phyloP scores from a whole-genome alignment of 495 filamentous ascomycete genomes.

The Penicillium atrosanguineum region DNA sequence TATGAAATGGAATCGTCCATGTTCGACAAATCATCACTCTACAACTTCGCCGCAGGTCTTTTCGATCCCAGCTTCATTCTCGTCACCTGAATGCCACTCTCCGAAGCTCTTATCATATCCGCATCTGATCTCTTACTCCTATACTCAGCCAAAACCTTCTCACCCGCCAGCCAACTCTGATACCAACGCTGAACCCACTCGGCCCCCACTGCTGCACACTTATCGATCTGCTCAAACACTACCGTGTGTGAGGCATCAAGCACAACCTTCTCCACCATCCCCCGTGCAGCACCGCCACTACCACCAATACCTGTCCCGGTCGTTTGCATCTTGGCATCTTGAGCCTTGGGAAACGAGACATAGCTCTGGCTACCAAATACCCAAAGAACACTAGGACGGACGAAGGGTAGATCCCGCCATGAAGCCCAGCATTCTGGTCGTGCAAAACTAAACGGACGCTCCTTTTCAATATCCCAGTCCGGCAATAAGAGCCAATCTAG shows the following conservation, averaged over 20 bases:
- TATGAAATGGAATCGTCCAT: too few species aligned
- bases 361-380: conserved; percentile 59
- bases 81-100: not conserved
- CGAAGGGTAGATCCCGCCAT: conserved; percentile 49
- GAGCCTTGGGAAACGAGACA: conserved; percentile 45
- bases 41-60: not conserved
- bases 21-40: not conserved
- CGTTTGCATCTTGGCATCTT: conserved; percentile 55
- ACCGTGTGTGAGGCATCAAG: conserved; percentile 65
- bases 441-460: conserved; percentile 9
- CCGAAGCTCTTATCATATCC: conserved; percentile 16
- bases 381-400: conserved; percentile 66
- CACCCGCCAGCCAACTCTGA: conserved; percentile 15
- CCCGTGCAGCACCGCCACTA: conserved; percentile 57
- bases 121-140: conserved; percentile 15
- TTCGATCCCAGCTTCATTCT: not conserved
- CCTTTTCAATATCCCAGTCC: conserved; percentile 37
- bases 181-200: conserved; percentile 19
- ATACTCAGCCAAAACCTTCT: conserved; percentile 12
- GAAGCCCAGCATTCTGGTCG: conserved; percentile 39
- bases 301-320: conserved; percentile 68
- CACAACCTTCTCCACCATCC: conserved; percentile 56
- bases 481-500: conserved; percentile 53
- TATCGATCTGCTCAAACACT: conserved; percentile 61
- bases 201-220: conserved; percentile 35